Evolutionary conservation across 169 alveolate genomes (phyloP), one percentile per base, ranked within the genome.

Genomic region (Eimeria maxima): DNA sequence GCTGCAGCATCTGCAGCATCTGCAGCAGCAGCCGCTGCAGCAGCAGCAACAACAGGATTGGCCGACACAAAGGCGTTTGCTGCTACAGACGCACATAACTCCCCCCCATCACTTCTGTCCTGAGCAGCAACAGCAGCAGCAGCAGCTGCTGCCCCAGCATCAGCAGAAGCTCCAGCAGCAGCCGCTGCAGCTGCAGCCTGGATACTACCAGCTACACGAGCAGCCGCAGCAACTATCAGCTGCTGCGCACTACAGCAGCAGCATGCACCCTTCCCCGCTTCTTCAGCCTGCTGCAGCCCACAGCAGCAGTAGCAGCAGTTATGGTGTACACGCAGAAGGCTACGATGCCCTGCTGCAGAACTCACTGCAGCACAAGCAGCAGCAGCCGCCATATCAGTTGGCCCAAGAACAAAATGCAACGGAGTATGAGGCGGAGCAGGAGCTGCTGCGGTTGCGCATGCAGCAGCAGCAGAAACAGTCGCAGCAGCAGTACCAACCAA

Each of bases 351-450:
- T 73, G 89, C 89, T 27, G 63, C 89, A 78, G 65, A 53, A 78
- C 14, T 14, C 60, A 7, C 63, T 45, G 67, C 89, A 33, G 67
- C 89, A 78, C 67, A 60, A 78, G 89, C 89, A 78, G 67, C 89
- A 78, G 89, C 89, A 53, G 60, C 60, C 0, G 60, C 60, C 2
- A 7, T 53, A 2, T 53, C 60, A 53, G 16, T 53, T 53, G 16
- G 60, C 60, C 2, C 60, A 53, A 14, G 60, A 53, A 14, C 60
- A 53, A 7, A 11, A 53, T 53, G 60, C 60, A 53, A 14, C 60
- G 16, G 60, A 53, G 6, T 53, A 53, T 53, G 60, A 53, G 60
- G 60, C 60, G 60, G 60, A 53, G 60, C 60, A 53, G 60, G 60
- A 53, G 16, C 60, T 53, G 60, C 60, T 53, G 10, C 60, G 60